These are phyloP conservation scores for Penicillium corylophilum DNA, from an alignment of 2,329 filamentous ascomycete species.

Conservation along the genomic window DNA sequence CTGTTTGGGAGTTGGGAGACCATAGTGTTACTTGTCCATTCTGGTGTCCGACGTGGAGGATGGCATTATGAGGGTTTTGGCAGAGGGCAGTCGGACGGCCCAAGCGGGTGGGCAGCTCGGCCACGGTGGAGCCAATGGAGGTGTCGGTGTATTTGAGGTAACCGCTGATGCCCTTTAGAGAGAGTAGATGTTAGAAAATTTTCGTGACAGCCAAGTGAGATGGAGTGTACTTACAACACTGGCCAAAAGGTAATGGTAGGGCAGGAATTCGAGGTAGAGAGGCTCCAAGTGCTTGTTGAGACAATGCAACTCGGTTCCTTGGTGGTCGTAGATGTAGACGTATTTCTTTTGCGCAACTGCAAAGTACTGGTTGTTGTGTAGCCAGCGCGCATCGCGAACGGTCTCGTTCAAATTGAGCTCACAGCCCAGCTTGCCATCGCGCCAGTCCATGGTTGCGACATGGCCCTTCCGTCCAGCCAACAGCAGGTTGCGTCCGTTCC, in stretches of 20 bases:
- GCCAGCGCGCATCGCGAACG: conserved; percentile 82
- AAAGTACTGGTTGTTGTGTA: conserved; percentile 92
- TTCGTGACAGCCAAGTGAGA: not conserved
- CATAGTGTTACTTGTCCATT: conserved; percentile 93
- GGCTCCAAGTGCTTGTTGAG: conserved; percentile 88
- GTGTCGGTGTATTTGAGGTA: conserved; percentile 93
- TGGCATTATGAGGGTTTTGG: conserved; percentile 89
- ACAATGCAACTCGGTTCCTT: conserved; percentile 89
- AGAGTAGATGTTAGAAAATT: not conserved
- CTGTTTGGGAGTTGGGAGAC: conserved; percentile 86
- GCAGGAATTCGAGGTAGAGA: conserved; percentile 89
- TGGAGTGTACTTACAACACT: conserved; percentile 64
- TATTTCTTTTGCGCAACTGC: conserved; percentile 95
- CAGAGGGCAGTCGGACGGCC: conserved; percentile 79
- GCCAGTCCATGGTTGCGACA: conserved; percentile 95
- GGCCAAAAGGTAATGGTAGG: conserved; percentile 91
- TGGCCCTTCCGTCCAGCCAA: conserved; percentile 90
- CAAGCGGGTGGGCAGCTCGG: conserved; percentile 79
- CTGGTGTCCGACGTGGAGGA: conserved; percentile 89
- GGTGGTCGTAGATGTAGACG: conserved; percentile 91
- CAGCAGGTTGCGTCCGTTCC: conserved; percentile 82
- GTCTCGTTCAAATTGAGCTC: conserved; percentile 91
- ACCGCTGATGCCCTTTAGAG: conserved; percentile 67
- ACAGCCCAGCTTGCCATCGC: conserved; percentile 84
- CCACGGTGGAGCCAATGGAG: conserved; percentile 84